Evolutionary conservation across 2,329 filamentous ascomycete genomes (phyloP), one percentile per base, ranked within the genome.

Genomic region (Cucurbitaria berberidis): DNA sequence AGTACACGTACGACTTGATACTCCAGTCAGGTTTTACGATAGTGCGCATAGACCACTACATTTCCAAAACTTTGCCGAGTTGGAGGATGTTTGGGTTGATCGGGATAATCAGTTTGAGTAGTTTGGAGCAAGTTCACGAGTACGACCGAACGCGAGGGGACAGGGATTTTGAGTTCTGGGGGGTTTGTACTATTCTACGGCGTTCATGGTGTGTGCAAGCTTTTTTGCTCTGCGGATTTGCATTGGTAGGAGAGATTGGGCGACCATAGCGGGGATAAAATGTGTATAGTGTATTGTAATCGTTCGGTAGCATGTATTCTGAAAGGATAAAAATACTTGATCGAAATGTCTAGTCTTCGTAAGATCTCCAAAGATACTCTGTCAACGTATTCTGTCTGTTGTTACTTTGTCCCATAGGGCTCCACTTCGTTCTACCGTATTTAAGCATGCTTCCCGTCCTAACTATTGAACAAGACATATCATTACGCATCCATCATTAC

Each of bases 31-130:
- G 8, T 98, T 96, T 78, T 99, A 99, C 78, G 93, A 89, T 72
- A 92, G 93, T 67, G 84, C 92, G 67, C 96, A 99, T 77, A 86
- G 95, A 22, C 93, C 93, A 15, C 80, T 97, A 50, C 95, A 99
- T 79, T 99, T 99, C 84, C 89, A 93, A 74, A 96, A 92, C 76
- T 99, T 99, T 78, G 91, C 93, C 1, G 93, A 99, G 80, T 78
- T 99, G 73, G 95, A 99, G 79, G 93, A 99, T 76, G 90, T 96
- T 36, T 96, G 93, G 86, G 93, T 97, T 41, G 95, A 99, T 76
- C 84, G 92, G 68, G 86, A 86, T 60, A 93, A 99, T 79, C 93
- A 93, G 74, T 96, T 99, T 80, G 93, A 91, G 66, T 98, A 67
- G 46, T 9, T 29, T 18, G 26, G 7, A n/a, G 13, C 19, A 34